Conservation (phyloP, 108 stramenopile genomes). For the Cyclostephanos invisitatus region DNA sequence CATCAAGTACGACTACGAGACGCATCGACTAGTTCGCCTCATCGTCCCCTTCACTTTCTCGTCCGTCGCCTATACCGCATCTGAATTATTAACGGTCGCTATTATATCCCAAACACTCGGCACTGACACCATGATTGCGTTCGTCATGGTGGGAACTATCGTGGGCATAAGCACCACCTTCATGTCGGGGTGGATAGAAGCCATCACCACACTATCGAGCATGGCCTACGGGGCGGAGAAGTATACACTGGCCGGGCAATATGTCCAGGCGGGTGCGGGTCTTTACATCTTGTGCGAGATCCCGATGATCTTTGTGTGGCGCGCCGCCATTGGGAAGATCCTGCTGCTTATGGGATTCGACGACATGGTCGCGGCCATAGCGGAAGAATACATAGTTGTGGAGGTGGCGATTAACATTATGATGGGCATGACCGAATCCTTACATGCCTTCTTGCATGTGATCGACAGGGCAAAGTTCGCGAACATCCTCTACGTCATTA, state of each 20-base stretch:
- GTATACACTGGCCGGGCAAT: conserved; percentile 27
- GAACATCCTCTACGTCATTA: neutral
- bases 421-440: neutral
- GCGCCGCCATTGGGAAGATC: conserved; percentile 21
- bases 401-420: conserved; percentile 5
- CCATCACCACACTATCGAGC: conserved; percentile 19
- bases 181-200: conserved; percentile 25
- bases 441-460: conserved; percentile 1
- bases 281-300: conserved; percentile 23
- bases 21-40: conserved; percentile 24
- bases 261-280: conserved; percentile 16
- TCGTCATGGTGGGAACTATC: conserved; percentile 34
- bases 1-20: conserved; percentile 33
- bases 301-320: conserved; percentile 23
- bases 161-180: conserved; percentile 31
- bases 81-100: conserved; percentile 10
- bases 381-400: conserved; percentile 23
- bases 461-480: conserved; percentile 3
- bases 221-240: conserved; percentile 41
- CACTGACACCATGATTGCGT: conserved; percentile 40
- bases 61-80: conserved; percentile 12
- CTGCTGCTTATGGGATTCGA: conserved; percentile 31
- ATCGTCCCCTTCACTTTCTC: conserved; percentile 27
- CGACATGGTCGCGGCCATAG: conserved; percentile 16
- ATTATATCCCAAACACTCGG: conserved; percentile 37